A percentile compares a stretch with the other conserved stretches of the same genome.
Evolutionary conservation across 2,329 filamentous ascomycete species (phyloP).

Genomic region (Westerdykella ornata): DNA sequence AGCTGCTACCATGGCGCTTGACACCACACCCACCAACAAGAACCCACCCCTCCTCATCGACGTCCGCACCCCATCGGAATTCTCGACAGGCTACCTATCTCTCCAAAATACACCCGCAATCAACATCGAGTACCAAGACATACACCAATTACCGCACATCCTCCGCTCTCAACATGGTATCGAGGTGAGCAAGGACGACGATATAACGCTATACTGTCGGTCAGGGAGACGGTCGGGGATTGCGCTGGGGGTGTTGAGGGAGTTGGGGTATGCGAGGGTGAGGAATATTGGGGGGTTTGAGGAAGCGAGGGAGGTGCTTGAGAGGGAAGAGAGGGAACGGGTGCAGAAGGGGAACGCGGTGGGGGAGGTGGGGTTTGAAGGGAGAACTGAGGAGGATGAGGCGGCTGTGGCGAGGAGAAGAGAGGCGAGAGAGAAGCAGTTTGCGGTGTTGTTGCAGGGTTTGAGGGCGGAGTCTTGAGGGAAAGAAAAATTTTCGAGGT

Average conservation of each 20-base stretch:
- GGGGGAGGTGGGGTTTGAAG: conserved; percentile 3
- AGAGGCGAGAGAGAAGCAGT: conserved; percentile 17
- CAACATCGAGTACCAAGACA: conserved; percentile 36
- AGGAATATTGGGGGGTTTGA: conserved; percentile 35
- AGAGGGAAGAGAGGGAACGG: conserved; percentile 20
- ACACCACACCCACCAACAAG: conserved; percentile 2
- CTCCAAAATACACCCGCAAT: conserved; percentile 22
- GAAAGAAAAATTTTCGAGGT: background rate
- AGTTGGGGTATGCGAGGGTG: conserved; percentile 25
- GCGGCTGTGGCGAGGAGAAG: conserved; percentile 5
- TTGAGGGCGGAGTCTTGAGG: conserved; percentile 21
- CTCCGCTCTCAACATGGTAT: conserved; percentile 14
- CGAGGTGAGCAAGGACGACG: conserved; percentile 18
- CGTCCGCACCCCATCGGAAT: conserved; percentile 34
- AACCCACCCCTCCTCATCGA: conserved; percentile 23
- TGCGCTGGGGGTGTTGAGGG: conserved; percentile 24
- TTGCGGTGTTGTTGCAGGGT: conserved; percentile 22
- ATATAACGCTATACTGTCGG: conserved; percentile 36
- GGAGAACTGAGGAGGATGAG: background rate
- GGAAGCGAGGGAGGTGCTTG: conserved; percentile 24
- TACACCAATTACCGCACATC: conserved; percentile 22
- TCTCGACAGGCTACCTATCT: conserved; percentile 26
- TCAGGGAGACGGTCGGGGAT: conserved; percentile 31
- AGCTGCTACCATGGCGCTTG: background rate
- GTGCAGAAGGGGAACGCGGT: conserved; percentile 8